Evolutionary conservation across 2,329 filamentous ascomycete species (phyloP).

Genomic region (Tolypocladium inflatum): DNA sequence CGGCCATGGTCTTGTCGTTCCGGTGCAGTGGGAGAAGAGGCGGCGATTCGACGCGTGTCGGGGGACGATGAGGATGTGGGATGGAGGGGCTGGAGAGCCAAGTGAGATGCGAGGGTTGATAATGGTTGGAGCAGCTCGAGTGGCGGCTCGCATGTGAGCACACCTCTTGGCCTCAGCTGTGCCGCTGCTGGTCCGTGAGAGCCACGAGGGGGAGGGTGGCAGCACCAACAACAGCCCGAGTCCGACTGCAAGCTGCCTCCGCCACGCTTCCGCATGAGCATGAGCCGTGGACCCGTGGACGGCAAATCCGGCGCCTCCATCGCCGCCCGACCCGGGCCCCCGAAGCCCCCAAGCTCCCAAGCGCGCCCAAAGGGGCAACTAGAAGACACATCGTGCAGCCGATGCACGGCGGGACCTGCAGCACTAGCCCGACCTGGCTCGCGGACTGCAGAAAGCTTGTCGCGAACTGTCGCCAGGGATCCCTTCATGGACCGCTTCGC

Average conservation of each 20-base stretch:
- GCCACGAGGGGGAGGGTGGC: neutral
- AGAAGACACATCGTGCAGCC: conserved; percentile 22
- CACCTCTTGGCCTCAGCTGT: neutral
- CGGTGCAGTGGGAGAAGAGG: neutral
- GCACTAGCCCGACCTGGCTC: conserved; percentile 4
- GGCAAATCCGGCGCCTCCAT: neutral
- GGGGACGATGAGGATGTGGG: neutral
- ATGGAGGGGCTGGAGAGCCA: neutral
- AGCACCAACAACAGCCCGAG: too few relatives aligned
- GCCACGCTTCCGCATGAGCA: neutral
- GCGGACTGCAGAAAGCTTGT: conserved; percentile 1
- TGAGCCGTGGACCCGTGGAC: neutral
- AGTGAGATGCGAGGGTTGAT: neutral
- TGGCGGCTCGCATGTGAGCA: neutral
- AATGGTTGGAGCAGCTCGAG: neutral
- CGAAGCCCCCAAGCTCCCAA: neutral
- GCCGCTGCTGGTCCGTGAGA: neutral
- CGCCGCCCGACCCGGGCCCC: neutral
- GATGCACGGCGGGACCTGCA: conserved; percentile 11
- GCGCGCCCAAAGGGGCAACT: conserved; percentile 19
- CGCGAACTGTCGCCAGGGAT: neutral
- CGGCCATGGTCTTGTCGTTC: conserved; percentile 1
- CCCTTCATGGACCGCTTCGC: neutral
- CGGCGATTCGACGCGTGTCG: neutral
- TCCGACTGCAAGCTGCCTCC: neutral